Evolutionary conservation across 2,329 filamentous ascomycete species (phyloP).

Genomic region (Sporothrix brasiliensis): DNA sequence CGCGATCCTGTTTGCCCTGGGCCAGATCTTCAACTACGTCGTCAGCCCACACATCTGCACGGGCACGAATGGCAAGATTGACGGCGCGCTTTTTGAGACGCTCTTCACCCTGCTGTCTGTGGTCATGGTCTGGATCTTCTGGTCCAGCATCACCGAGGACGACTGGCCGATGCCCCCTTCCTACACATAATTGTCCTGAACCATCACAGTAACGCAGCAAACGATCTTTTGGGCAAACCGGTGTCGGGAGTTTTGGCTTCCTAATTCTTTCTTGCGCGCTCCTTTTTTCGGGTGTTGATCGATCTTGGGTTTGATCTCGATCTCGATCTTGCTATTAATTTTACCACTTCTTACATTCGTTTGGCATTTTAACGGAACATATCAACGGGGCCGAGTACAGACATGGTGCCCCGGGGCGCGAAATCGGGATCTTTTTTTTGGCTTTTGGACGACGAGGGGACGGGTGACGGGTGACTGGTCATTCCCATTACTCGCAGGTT

Average conservation of each 20-base stretch:
- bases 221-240: slow-evolving; percentile 24
- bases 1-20: slow-evolving; percentile 80
- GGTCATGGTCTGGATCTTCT: slow-evolving; percentile 87
- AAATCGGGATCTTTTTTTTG: neutral
- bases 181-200: slow-evolving; percentile 33
- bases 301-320: neutral
- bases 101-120: slow-evolving; percentile 88
- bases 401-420: slow-evolving; percentile 22
- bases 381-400: slow-evolving; percentile 23
- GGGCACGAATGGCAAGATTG: slow-evolving; percentile 80
- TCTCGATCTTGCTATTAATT: neutral
- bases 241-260: slow-evolving; percentile 29
- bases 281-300: slow-evolving; percentile 25
- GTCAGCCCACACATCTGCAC: slow-evolving; percentile 89
- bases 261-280: slow-evolving; percentile 3
- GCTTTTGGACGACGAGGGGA: neutral
- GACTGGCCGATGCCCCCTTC: slow-evolving; percentile 76
- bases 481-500: neutral
- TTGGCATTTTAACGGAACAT: slow-evolving; percentile 30
- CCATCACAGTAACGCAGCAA: neutral
- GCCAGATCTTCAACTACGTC: slow-evolving; percentile 95
- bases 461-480: no score
- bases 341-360: slow-evolving; percentile 27
- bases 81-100: slow-evolving; percentile 90
- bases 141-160: slow-evolving; percentile 98